Evolutionary conservation across 805 yeast genomes (phyloP).

Genomic region (Kluyveromyces dobzhanskii): DNA sequence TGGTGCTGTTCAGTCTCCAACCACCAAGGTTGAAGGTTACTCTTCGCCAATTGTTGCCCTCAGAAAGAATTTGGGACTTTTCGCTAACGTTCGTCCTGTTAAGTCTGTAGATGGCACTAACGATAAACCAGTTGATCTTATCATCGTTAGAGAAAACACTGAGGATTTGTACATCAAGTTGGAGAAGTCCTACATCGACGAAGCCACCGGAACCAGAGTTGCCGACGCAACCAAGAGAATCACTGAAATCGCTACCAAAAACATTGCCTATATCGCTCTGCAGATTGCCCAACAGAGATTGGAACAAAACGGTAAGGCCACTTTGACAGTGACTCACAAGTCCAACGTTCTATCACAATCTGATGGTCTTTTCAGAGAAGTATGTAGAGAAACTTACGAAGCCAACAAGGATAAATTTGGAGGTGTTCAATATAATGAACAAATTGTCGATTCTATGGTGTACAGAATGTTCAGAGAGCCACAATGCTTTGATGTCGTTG

Average conservation of each 20-base stretch:
- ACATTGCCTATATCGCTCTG: conserved; percentile 84
- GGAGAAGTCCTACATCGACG: conserved; percentile 60
- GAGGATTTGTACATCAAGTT: conserved; percentile 96
- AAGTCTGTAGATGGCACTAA: conserved; percentile 74
- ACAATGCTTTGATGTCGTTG: conserved; percentile 92
- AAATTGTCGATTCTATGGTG: conserved; percentile 98
- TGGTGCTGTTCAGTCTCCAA: conserved; percentile 95
- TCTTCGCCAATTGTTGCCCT: conserved; percentile 98
- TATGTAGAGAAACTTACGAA: conserved; percentile 39
- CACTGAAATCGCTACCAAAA: conserved; percentile 74
- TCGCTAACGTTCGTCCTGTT: conserved; percentile 97
- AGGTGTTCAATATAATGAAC: conserved; percentile 72
- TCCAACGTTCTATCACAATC: conserved; percentile 88
- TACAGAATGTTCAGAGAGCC: conserved; percentile 99
- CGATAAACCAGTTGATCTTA: conserved; percentile 91
- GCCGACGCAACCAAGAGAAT: conserved; percentile 98
- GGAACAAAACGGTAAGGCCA: conserved; percentile 53
- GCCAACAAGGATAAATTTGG: conserved; percentile 50
- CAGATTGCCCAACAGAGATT: conserved; percentile 90
- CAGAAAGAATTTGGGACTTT: conserved; percentile 88
- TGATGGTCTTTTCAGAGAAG: conserved; percentile 95
- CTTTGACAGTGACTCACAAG: conserved; percentile 87
- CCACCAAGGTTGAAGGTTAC: conserved; percentile 90
- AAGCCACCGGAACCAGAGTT: conserved; percentile 74
- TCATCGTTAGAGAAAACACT: conserved; percentile 96